These are phyloP conservation scores for Erysimum cheiri DNA, from an alignment of 441 rosid genomes.

Conservation along the genomic window DNA sequence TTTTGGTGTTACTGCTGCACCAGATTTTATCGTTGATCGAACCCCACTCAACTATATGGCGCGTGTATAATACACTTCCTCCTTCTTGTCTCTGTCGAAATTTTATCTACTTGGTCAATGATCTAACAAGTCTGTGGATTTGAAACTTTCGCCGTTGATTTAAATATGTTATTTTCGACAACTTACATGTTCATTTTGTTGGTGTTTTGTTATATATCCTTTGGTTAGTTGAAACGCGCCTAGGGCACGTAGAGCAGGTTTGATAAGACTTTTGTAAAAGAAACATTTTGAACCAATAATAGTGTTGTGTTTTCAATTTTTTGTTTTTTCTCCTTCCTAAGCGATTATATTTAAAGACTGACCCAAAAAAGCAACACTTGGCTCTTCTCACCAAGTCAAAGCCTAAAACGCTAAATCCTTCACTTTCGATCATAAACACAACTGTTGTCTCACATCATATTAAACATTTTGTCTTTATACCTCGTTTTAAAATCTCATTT, in stretches of 20 bases:
- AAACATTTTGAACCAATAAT: slow-evolving; percentile 30
- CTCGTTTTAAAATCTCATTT: too few relatives aligned
- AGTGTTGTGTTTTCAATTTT: slow-evolving; percentile 26
- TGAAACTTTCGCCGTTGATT: background rate
- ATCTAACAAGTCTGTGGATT: background rate
- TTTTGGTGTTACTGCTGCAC: slow-evolving; percentile 29
- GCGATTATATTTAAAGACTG: slow-evolving; percentile 34
- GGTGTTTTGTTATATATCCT: too few relatives aligned
- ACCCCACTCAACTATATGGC: slow-evolving; percentile 6
- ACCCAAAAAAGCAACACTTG: slow-evolving; percentile 27
- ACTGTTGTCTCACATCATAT: slow-evolving; percentile 7
- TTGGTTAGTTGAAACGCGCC: background rate
- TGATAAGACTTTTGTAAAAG: slow-evolving; percentile 19
- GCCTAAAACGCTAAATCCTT: slow-evolving; percentile 21
- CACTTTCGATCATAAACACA: slow-evolving; percentile 29
- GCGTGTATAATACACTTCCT: slow-evolving; percentile 33
- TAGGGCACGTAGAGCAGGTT: slow-evolving; percentile 33
- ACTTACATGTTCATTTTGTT: too few relatives aligned
- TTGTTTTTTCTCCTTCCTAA: background rate
- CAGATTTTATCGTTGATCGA: slow-evolving; percentile 17
- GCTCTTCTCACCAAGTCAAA: slow-evolving; percentile 38
- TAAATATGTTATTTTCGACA: too few relatives aligned
- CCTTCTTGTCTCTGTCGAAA: slow-evolving; percentile 5
- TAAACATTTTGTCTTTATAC: slow-evolving; percentile 4
- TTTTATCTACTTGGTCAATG: slow-evolving; percentile 19